A percentile compares a stretch with the other conserved stretches of the same genome.
Conservation (phyloP, 192 early-diverging fungal genomes). For the Chytriomyces hyalinus region DNA sequence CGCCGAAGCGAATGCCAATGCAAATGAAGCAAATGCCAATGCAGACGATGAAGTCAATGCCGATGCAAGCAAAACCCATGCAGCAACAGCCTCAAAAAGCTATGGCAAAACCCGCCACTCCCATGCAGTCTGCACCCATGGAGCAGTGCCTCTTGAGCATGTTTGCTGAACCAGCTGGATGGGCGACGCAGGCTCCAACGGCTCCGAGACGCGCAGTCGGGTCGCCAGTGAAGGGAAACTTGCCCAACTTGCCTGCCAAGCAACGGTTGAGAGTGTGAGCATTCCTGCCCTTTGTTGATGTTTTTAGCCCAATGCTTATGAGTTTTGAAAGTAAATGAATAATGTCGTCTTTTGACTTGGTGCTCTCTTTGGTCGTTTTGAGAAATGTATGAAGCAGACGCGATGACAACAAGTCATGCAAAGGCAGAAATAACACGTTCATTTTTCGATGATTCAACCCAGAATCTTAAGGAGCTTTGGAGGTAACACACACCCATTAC, state of each 20-base stretch:
- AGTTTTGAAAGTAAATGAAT: too few relatives aligned
- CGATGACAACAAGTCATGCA: not conserved
- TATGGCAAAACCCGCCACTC: not conserved
- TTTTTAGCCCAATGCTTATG: too few relatives aligned
- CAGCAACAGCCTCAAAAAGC: not conserved
- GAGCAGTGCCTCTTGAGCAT: not conserved
- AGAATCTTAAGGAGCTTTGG: too few relatives aligned
- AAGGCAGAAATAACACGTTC: not conserved
- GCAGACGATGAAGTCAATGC: not conserved
- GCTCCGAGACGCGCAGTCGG: not conserved
- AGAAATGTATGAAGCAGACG: too few relatives aligned
- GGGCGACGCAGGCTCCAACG: not conserved
- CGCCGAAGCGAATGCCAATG: conserved; percentile 13
- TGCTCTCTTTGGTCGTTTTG: not conserved
- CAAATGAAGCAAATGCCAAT: conserved; percentile 8
- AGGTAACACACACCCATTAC: not conserved
- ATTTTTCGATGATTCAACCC: not conserved
- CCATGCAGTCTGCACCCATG: not conserved
- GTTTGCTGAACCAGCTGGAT: not conserved
- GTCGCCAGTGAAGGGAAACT: not conserved
- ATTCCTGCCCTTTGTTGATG: not conserved
- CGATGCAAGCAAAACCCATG: not conserved
- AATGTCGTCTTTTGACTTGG: not conserved
- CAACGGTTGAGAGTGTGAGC: not conserved
- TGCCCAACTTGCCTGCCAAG: not conserved